Base-by-base conservation (phyloP, 2,329 filamentous ascomycete genomes). In the Didymellaceae sp. region DNA sequence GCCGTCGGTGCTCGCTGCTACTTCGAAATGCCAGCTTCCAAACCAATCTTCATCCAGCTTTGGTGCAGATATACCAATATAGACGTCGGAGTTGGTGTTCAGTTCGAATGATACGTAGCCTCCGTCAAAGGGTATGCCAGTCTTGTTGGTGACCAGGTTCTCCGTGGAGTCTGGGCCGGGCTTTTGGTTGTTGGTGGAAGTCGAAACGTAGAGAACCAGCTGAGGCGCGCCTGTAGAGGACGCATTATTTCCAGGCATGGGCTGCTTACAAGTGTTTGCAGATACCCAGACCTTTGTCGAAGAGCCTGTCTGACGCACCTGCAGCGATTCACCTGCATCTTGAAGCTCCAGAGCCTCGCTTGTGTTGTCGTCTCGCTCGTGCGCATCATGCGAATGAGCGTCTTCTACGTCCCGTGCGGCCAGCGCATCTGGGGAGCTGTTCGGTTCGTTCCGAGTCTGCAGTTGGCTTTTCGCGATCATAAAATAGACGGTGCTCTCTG, bases 231-330 rank as follows among this genome's bases (percentile, higher is more conserved):
- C 62, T 9, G 59, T 66, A 11, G 74, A 71, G 42, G 75, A 77
- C 18, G 77, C 75, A 2, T 77, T 76, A 7, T 74, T 76, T 31
- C 82, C 82, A 31, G 80, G 77, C 16, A 74, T 69, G 10, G 93
- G 94, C 63, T 95, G 91, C 20, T 84, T 74, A 72, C 94, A 99
- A 1, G 90, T 92, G 59, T 91, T 97, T 33, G 91, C 85, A 2
- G 91, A 91, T 45, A 99, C 81, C 71, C 88, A 97, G 3, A 97
- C 78, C 13, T 73, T 67, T 18, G 67, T 64, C 22, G 62, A 44
- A 10, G 31, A n/a, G n/a, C n/a, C n/a, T n/a, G n/a, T 2, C 32
- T 72, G 69, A 18, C 67, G 61, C 38, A 62, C 67, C 20, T 50
- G 46, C 45, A 65, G 6, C 24, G 44, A 47, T 6, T 48, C 48